These are phyloP conservation scores for Aspergillus asperescens DNA, from an alignment of 495 filamentous ascomycete genomes.

Conservation along the genomic window DNA sequence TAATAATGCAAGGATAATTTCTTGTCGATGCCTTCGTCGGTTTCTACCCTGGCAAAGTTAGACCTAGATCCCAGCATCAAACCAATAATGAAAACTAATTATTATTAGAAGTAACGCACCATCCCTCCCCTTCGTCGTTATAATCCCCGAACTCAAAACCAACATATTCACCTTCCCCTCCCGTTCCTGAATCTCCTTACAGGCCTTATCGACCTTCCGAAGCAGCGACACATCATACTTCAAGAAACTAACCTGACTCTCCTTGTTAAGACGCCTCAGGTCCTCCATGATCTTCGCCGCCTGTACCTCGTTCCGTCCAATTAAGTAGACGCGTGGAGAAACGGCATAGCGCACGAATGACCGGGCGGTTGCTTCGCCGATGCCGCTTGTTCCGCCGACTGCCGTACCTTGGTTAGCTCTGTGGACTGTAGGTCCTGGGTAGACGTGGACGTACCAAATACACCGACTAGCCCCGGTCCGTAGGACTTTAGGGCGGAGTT, in stretches of 20 bases:
- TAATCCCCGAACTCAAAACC: background rate
- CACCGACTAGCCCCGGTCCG: conserved; percentile 1
- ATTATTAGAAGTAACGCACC: background rate
- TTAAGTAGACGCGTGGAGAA: background rate
- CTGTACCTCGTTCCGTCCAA: background rate
- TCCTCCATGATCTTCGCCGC: background rate
- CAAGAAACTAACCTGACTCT: background rate
- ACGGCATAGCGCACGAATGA: background rate
- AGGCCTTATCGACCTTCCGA: background rate
- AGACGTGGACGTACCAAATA: background rate
- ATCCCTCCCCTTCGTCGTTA: background rate
- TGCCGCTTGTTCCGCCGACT: conserved; percentile 12
- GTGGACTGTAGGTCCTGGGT: background rate
- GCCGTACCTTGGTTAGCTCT: background rate
- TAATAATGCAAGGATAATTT: conserved; percentile 53
- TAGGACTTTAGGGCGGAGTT: background rate
- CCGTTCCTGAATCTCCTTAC: background rate
- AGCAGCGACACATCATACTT: background rate
- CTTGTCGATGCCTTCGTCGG: conserved; percentile 50
- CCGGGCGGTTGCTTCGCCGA: conserved; percentile 2
- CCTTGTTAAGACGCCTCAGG: background rate
- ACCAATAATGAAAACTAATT: background rate
- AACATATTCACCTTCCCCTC: background rate
- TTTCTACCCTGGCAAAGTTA: conserved; percentile 33
- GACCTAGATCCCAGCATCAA: no score